These are phyloP conservation scores for Huntiella bhutanensis DNA, from an alignment of 2,329 filamentous ascomycete species.

Conservation along the genomic window DNA sequence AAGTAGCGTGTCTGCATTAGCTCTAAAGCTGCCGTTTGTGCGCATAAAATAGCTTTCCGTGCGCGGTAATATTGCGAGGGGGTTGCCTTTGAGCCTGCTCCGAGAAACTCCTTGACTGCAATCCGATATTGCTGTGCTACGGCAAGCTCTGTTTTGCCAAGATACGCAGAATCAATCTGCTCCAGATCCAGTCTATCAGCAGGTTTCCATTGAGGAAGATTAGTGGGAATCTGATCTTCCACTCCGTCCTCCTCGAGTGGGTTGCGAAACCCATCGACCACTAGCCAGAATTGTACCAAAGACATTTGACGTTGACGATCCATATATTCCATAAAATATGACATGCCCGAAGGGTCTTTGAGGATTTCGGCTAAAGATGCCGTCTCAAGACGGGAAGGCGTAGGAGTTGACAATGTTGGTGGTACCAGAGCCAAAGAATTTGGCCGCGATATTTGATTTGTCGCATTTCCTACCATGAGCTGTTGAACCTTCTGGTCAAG, in stretches of 20 bases:
- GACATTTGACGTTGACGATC: conserved; percentile 74
- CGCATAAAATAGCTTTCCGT: conserved; percentile 58
- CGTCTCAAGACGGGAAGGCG: conserved; percentile 49
- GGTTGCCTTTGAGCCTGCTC: conserved; percentile 56
- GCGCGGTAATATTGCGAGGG: conserved; percentile 68
- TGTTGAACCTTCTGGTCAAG: conserved; percentile 77
- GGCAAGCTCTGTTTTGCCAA: conserved; percentile 64
- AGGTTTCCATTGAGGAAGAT: conserved; percentile 53
- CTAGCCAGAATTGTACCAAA: conserved; percentile 93
- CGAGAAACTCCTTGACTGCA: conserved; percentile 58
- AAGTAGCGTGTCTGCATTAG: conserved; percentile 69
- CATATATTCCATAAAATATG: conserved; percentile 99
- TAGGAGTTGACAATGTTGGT: conserved; percentile 16
- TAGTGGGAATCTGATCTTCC: conserved; percentile 37
- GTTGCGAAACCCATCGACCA: conserved; percentile 89
- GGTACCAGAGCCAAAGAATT: not conserved
- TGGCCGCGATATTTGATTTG: conserved; percentile 27
- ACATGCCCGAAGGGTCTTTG: conserved; percentile 73
- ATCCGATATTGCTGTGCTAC: conserved; percentile 50
- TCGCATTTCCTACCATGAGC: conserved; percentile 39
- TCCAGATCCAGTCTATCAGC: conserved; percentile 74
- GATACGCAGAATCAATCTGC: conserved; percentile 79
- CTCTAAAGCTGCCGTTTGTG: conserved; percentile 68
- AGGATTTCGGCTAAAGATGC: conserved; percentile 70
- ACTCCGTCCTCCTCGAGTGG: conserved; percentile 64